Evolutionary conservation across 2,329 filamentous ascomycete genomes (phyloP).

Genomic region (Sarocladium oryzae): DNA sequence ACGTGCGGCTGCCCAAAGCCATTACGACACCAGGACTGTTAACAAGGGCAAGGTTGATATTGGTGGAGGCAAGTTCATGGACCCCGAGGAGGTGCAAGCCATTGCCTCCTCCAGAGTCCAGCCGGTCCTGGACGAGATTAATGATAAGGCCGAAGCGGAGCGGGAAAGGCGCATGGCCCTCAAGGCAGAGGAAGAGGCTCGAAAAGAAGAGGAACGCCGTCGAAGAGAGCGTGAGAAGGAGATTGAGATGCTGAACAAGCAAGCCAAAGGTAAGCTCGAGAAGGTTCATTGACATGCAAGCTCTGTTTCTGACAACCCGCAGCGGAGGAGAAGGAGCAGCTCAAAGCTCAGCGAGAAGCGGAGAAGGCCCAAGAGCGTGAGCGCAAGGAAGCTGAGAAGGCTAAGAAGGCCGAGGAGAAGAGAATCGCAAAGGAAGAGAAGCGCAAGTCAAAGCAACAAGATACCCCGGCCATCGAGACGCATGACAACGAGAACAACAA

Average conservation of each 20-base stretch:
- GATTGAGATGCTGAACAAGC: slow-evolving; percentile 45
- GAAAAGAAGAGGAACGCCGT: slow-evolving; percentile 43
- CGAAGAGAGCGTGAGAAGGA: slow-evolving; percentile 46
- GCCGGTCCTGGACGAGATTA: slow-evolving; percentile 79
- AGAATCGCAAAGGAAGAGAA: slow-evolving; percentile 44
- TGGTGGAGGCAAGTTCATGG: slow-evolving; percentile 75
- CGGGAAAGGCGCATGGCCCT: slow-evolving; percentile 61
- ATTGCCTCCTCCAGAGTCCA: slow-evolving; percentile 73
- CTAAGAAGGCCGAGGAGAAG: slow-evolving; percentile 47
- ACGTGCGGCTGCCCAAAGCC: slow-evolving; percentile 59
- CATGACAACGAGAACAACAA: slow-evolving; percentile 7
- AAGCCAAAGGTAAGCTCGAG: slow-evolving; percentile 50
- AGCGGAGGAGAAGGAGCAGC: slow-evolving; percentile 41
- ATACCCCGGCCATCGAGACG: slow-evolving; percentile 7
- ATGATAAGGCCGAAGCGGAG: slow-evolving; percentile 67
- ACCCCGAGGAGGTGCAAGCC: slow-evolving; percentile 69
- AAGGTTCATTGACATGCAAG: neutral
- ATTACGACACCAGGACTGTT: slow-evolving; percentile 53
- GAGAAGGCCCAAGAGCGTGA: slow-evolving; percentile 26
- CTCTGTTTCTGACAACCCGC: slow-evolving; percentile 14
- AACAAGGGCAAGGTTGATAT: slow-evolving; percentile 57
- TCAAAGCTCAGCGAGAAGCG: slow-evolving; percentile 21
- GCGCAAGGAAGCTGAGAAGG: slow-evolving; percentile 46
- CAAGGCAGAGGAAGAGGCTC: slow-evolving; percentile 52
- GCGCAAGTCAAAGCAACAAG: slow-evolving; percentile 32